These are phyloP conservation scores for Trichosporon inkin DNA, from an alignment of 1,284 basidiomycete species.

Conservation along the genomic window DNA sequence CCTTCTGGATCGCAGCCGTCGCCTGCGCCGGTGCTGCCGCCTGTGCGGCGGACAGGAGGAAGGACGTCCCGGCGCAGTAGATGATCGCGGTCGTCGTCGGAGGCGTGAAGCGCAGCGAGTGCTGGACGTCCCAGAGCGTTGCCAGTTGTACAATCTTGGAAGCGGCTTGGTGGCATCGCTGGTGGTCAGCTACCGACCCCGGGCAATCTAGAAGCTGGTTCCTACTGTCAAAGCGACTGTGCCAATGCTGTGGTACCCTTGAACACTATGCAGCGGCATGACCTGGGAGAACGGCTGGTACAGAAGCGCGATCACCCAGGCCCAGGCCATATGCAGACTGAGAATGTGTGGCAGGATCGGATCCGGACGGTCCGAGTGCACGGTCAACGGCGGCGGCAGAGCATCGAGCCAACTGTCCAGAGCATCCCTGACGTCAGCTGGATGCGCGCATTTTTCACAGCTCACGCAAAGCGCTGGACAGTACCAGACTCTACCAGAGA, in stretches of 20 bases:
- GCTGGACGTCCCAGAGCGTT: slow-evolving; percentile 58
- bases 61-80: slow-evolving; percentile 61
- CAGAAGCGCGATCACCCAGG: slow-evolving; percentile 63
- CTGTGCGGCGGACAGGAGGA: slow-evolving; percentile 19
- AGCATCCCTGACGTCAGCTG: slow-evolving; percentile 26
- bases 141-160: slow-evolving; percentile 62
- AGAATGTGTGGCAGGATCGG: slow-evolving; percentile 59
- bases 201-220: no score
- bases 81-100: slow-evolving; percentile 62
- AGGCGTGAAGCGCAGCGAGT: slow-evolving; percentile 60
- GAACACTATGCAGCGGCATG: background rate
- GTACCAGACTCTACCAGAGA: slow-evolving; percentile 12
- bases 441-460: no score
- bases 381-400: slow-evolving; percentile 53
- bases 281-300: slow-evolving; percentile 57
- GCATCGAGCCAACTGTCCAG: slow-evolving; percentile 61
- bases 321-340: slow-evolving; percentile 61
- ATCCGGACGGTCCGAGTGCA: slow-evolving; percentile 53
- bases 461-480: slow-evolving; percentile 8
- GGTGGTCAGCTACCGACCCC: background rate
- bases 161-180: slow-evolving; percentile 62
- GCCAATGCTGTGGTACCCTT: slow-evolving; percentile 2
- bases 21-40: slow-evolving; percentile 10
- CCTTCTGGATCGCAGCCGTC: slow-evolving; percentile 11
- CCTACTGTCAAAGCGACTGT: slow-evolving; percentile 18